Conservation (phyloP, 129 eudicot species). For the Artemisia argyi region DNA sequence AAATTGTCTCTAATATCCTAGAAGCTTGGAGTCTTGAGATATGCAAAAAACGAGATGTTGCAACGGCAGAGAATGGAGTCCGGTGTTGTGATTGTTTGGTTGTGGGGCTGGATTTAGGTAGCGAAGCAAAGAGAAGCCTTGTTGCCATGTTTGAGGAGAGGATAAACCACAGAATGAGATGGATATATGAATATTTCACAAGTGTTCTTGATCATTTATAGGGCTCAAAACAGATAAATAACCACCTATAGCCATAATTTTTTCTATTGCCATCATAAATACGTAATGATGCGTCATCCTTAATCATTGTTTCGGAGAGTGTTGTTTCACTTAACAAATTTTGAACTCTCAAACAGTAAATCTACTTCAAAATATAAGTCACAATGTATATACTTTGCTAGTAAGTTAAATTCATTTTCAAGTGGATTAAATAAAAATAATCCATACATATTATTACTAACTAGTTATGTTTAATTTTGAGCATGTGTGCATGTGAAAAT, state of each 20-base stretch:
- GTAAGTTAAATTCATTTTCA: neutral
- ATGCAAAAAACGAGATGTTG: slow-evolving; percentile 3
- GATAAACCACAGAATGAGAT: neutral
- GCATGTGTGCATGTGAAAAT: no score
- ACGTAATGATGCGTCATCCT: no score
- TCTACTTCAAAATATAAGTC: neutral
- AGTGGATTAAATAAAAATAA: neutral
- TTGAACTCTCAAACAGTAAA: neutral
- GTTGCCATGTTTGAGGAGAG: slow-evolving; percentile 26
- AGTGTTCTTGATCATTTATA: slow-evolving; percentile 21
- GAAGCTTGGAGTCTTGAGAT: slow-evolving; percentile 19
- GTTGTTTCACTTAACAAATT: neutral
- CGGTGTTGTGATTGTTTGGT: slow-evolving; percentile 23
- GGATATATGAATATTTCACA: slow-evolving; percentile 16
- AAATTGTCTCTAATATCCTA: slow-evolving; percentile 20
- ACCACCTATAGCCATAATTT: neutral
- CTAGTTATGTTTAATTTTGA: no score
- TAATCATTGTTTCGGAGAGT: neutral
- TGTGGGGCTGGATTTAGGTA: slow-evolving; percentile 22
- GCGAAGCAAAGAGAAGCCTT: slow-evolving; percentile 26
- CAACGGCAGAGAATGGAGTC: slow-evolving; percentile 35
- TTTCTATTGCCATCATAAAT: no score
- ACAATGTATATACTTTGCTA: neutral
- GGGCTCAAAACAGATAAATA: neutral
- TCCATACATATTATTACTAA: no score